Conservation (phyloP, 345 rosid species). For the Pugionium dolabratum region DNA sequence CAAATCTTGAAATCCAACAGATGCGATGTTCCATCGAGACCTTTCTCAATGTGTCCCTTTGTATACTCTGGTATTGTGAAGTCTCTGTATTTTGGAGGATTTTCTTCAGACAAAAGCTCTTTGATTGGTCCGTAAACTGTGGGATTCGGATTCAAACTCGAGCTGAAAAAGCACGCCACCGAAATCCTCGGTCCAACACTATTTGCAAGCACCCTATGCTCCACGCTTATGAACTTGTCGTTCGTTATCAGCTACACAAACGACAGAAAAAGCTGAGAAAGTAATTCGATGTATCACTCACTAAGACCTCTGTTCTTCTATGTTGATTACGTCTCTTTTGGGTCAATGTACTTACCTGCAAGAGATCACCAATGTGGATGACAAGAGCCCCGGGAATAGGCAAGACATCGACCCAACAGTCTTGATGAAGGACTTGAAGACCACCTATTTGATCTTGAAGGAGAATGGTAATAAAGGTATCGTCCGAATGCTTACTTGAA, state of each 20-base stretch:
- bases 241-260: constrained; percentile 43
- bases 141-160: background rate
- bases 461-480: constrained; percentile 44
- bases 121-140: constrained; percentile 47
- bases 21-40: constrained; percentile 37
- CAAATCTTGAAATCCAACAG: constrained; percentile 32
- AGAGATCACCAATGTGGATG: constrained; percentile 44
- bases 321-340: background rate
- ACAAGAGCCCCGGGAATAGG: constrained; percentile 41
- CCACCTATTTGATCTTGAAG: constrained; percentile 57
- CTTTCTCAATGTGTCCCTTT: constrained; percentile 29
- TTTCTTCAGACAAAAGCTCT: constrained; percentile 47
- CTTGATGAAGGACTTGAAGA: constrained; percentile 48
- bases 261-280: background rate
- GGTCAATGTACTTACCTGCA: constrained; percentile 36
- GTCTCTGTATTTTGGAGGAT: constrained; percentile 41
- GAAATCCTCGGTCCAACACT: constrained; percentile 42
- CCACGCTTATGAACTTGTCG: constrained; percentile 43
- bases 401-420: constrained; percentile 47
- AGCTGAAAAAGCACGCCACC: constrained; percentile 45
- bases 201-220: constrained; percentile 46
- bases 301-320: constrained; percentile 1
- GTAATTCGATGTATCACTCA: background rate
- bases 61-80: constrained; percentile 35
- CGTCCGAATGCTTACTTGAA: constrained; percentile 39